phyloP scores from a whole-genome alignment of 306 rosid genomes.

The Quercus dentata region DNA sequence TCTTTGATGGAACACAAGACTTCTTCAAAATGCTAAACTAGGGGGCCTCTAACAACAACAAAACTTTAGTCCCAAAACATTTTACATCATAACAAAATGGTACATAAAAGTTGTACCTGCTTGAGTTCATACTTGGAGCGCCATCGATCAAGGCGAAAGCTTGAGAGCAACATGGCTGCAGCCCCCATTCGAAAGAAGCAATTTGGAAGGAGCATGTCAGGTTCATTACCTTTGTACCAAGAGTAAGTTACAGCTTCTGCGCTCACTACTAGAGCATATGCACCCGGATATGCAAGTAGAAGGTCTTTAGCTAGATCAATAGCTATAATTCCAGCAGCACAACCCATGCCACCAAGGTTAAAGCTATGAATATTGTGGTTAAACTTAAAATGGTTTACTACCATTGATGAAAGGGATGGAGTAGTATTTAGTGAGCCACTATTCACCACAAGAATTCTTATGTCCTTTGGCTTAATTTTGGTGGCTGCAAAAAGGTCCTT shows the following conservation, averaged over 20 bases:
- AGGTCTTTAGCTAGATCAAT: slow-evolving; percentile 68
- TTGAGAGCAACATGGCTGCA: slow-evolving; percentile 55
- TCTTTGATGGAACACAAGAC: no score
- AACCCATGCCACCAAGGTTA: slow-evolving; percentile 74
- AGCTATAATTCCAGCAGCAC: slow-evolving; percentile 71
- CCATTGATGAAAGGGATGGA: slow-evolving; percentile 25
- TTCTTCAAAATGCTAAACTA: no score
- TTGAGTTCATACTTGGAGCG: slow-evolving; percentile 62
- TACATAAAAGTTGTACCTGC: slow-evolving; percentile 29
- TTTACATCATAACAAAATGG: neutral
- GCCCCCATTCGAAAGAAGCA: slow-evolving; percentile 80
- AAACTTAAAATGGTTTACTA: slow-evolving; percentile 59
- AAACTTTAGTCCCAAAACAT: no score
- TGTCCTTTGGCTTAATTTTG: no score
- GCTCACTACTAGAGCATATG: slow-evolving; percentile 65
- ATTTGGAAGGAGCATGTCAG: slow-evolving; percentile 54
- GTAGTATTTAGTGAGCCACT: no score
- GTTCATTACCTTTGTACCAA: slow-evolving; percentile 59
- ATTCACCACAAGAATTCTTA: no score
- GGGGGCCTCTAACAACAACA: no score
- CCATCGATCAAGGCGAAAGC: slow-evolving; percentile 50
- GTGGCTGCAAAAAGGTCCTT: no score
- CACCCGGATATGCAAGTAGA: slow-evolving; percentile 43
- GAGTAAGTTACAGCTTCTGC: slow-evolving; percentile 53
- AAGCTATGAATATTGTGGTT: slow-evolving; percentile 57